Base-by-base conservation (phyloP, 305 asterid species). In the Striga hermonthica region DNA sequence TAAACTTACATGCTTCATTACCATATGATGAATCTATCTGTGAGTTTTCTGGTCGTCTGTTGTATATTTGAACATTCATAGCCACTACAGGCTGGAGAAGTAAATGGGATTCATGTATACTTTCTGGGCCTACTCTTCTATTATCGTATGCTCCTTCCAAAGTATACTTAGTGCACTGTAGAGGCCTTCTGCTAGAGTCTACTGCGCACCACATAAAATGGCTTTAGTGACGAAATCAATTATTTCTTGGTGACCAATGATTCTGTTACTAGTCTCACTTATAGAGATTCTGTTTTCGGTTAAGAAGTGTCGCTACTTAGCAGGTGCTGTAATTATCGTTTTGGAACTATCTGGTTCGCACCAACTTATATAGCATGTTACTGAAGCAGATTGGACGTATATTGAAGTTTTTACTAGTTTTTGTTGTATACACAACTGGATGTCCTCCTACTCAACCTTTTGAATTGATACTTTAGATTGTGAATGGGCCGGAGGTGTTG, bases 401-500 rank as follows among this genome's bases (percentile, higher is more conserved):
- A 22, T 65, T 70, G 72, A 64, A 64, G 36, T 67, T 65, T 62
- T 71, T 60, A 59, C 36, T 57, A 49, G 64, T 70, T 47, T 62
- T 56, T 71, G 64, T 34, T 65, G 57, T 68, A 58, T 68, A 9
- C 35, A 60, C 39, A 43, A 57, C 45, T 55, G 38, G 57, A 44
- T 66, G 15, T 66, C 48, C 37, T 47, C 50, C 45, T 49, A n/a
- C 56, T 60, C 67, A 41, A 57, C 55, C 71, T 63, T 31, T 64
- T 55, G 45, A 68, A 69, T 40, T 65, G 72, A 50, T 47, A 68
- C 58, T 80, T 49, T 81, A 94, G 99, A 84, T 94, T 76, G 98
- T 94, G 74, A 94, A 94, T 76, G 99, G 99, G 66, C 99, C 99
- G 63, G 99, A 94, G 80, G 98, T 94, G 69, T 80, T 94, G 48